Evolutionary conservation across 2,329 filamentous ascomycete genomes (phyloP).

Genomic region (Ophiocordyceps sinensis): DNA sequence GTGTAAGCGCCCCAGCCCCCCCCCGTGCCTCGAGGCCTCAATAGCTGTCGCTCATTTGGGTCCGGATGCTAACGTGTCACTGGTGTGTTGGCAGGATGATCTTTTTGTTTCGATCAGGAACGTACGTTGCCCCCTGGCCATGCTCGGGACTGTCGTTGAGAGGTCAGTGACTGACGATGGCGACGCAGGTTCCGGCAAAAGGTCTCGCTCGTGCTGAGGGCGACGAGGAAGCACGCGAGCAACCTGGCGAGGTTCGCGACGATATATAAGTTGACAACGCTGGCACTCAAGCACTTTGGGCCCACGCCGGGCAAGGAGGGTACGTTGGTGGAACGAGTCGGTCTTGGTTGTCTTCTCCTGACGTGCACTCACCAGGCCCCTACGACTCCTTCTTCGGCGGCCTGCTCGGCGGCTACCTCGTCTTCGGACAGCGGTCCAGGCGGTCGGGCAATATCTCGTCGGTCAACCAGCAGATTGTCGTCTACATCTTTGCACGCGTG

Average conservation of each 20-base stretch:
- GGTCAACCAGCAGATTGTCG: constrained; percentile 92
- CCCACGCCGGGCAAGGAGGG: constrained; percentile 45
- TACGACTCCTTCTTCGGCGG: constrained; percentile 82
- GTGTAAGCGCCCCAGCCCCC: constrained; percentile 39
- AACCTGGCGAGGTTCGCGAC: constrained; percentile 87
- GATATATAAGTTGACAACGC: constrained; percentile 75
- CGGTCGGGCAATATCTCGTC: constrained; percentile 57
- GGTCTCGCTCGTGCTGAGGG: constrained; percentile 59
- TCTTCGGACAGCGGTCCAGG: constrained; percentile 59
- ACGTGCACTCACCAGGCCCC: constrained; percentile 29
- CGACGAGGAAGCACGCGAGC: constrained; percentile 77
- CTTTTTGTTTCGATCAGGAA: constrained; percentile 85
- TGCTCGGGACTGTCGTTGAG: background rate
- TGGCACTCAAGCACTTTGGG: constrained; percentile 53
- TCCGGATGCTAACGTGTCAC: background rate
- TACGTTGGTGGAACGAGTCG: constrained; percentile 3
- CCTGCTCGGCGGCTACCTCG: constrained; percentile 76
- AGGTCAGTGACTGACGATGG: constrained; percentile 6
- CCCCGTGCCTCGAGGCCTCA: too few relatives aligned
- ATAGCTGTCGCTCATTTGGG: background rate
- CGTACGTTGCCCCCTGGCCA: constrained; percentile 30
- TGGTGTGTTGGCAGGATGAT: constrained; percentile 65
- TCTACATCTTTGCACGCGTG: constrained; percentile 93
- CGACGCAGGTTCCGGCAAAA: constrained; percentile 54
- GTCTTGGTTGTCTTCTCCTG: background rate